Base-by-base conservation (phyloP, 2,329 filamentous ascomycete genomes). In the Xylaria arbuscula region DNA sequence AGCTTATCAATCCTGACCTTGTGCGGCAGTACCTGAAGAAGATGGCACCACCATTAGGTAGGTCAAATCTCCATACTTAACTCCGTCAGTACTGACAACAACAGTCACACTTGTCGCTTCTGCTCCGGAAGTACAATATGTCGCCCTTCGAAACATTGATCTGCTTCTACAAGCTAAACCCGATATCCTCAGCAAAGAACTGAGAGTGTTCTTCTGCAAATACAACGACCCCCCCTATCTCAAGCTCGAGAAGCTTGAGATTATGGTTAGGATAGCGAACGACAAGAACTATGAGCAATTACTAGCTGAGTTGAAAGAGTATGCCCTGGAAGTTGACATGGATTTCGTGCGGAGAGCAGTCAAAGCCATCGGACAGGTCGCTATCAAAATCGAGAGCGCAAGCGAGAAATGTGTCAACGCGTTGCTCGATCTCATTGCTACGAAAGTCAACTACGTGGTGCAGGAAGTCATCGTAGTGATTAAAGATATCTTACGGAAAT, bases 131-230 rank as follows among this genome's bases (percentile, higher is more conserved):
- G 96, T 99, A 47, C 96, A 99, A 82, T 99, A 99, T 79, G 96
- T 99, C 64, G 96, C 96, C 15, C 83, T 99, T 58, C 87, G 95
- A 72, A 99, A 99, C 80, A 99, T 99, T 76, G 96, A 99, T 75
- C 88, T 99, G 40, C 86, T 99, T 6, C 86, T 99, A 32, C 96
- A 99, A 80, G 96, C 97, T 74, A 95, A 98, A 80, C 94, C 96
- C 11, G 94, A 97, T 74, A 98, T 99, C 64, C 86, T 99, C 10
- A 97, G 93, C 85, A 98, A 98, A 81, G 96, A 99, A 81, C 89
- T 99, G 76, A 90, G 96, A 53, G 96, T 99, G 9, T 99, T 99
- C 84, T 99, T 99, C 84, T 99, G 96, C 90, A 99, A 99, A 83
- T 99, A 99, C 84, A 98, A 98, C 79, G 96, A 99, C 75, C 95